A percentile compares a stretch with the other conserved stretches of the same genome.
Conservation (phyloP, 2,329 filamentous ascomycete species). For the Capronia americana region DNA sequence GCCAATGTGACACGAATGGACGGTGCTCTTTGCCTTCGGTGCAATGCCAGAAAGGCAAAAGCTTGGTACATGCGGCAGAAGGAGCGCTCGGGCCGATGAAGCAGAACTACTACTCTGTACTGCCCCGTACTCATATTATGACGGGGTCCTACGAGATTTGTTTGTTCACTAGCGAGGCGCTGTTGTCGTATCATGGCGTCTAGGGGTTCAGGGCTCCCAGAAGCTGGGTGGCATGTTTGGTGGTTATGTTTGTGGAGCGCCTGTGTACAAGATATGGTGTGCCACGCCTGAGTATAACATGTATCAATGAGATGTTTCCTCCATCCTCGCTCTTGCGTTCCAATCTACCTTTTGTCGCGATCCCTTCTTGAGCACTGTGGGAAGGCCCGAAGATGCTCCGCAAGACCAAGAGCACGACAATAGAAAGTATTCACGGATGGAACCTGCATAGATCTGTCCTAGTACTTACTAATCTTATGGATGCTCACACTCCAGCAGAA, state of each 20-base stretch:
- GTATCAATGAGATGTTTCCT: not conserved
- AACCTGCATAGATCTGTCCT: not conserved
- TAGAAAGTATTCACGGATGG: not conserved
- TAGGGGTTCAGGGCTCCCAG: no score
- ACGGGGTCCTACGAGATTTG: not conserved
- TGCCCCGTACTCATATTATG: not conserved
- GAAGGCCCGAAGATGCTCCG: not conserved
- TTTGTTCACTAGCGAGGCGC: not conserved
- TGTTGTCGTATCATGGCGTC: not conserved
- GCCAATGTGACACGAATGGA: conserved; percentile 7
- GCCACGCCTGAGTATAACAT: not conserved
- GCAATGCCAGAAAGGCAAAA: conserved; percentile 23
- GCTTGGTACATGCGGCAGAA: conserved; percentile 24
- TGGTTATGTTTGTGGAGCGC: no score
- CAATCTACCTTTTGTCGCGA: not conserved
- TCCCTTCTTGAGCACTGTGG: not conserved
- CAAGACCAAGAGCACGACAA: not conserved
- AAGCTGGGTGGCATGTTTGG: no score
- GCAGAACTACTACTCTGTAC: not conserved
- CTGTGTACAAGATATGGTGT: no score
- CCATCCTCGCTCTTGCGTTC: not conserved
- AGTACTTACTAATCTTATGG: not conserved
- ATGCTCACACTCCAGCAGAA: not conserved
- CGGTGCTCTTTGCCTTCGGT: conserved; percentile 21
- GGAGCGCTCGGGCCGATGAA: not conserved